phyloP scores from a whole-genome alignment of 2,329 filamentous ascomycete genomes.

The Cladosporium halotolerans region DNA sequence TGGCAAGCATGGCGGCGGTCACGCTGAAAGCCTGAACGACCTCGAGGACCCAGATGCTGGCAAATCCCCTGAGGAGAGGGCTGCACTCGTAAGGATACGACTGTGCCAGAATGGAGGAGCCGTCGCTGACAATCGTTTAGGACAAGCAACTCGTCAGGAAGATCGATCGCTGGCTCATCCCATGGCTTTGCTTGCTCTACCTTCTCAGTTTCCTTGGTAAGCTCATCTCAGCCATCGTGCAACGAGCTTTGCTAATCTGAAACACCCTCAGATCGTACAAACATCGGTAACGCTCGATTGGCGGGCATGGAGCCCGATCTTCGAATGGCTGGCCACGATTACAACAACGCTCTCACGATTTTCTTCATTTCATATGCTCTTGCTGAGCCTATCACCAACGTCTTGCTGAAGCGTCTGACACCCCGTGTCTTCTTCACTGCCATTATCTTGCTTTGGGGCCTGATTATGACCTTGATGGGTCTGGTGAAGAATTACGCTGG shows the following conservation, averaged over 20 bases:
- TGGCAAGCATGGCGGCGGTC: background rate
- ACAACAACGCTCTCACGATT: constrained; percentile 70
- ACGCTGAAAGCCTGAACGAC: constrained; percentile 7
- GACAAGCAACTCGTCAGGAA: constrained; percentile 58
- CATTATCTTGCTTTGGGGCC: constrained; percentile 73
- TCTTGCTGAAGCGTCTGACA: constrained; percentile 68
- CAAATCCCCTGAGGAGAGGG: constrained; percentile 56
- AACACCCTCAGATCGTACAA: constrained; percentile 51
- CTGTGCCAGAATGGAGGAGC: background rate
- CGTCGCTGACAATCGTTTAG: constrained; percentile 32
- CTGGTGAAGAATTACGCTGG: constrained; percentile 23
- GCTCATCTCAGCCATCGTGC: background rate
- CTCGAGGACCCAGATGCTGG: constrained; percentile 56
- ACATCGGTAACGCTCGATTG: constrained; percentile 67
- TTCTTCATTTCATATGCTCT: constrained; percentile 83
- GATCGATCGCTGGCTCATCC: constrained; percentile 56
- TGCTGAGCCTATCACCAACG: constrained; percentile 72
- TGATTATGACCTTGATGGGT: constrained; percentile 52
- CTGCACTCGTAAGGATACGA: constrained; percentile 49
- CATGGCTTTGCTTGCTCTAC: constrained; percentile 65
- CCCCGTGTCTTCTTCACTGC: constrained; percentile 68
- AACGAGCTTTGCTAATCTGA: background rate
- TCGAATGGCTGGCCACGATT: constrained; percentile 56
- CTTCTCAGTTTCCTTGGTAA: constrained; percentile 64
- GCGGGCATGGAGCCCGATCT: constrained; percentile 53